These are phyloP conservation scores for Coemansia sp. DNA, from an alignment of 192 early-diverging fungal species.

Conservation along the genomic window DNA sequence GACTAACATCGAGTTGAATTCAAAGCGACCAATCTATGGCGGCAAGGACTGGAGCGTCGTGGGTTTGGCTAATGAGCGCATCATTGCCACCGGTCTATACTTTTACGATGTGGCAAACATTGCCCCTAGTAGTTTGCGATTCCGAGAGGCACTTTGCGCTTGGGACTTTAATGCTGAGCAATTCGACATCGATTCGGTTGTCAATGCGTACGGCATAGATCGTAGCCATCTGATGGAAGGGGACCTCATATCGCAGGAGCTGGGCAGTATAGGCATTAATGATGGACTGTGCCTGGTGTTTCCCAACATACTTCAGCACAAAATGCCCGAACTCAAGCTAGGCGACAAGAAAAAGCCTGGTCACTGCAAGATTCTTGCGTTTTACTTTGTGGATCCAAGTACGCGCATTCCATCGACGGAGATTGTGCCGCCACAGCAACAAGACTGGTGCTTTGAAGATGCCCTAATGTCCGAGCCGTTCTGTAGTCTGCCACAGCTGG, in stretches of 20 bases:
- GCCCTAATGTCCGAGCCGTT: background rate
- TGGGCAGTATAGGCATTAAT: constrained; percentile 48
- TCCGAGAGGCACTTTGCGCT: constrained; percentile 40
- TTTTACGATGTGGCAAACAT: constrained; percentile 72
- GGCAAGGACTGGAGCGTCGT: constrained; percentile 72
- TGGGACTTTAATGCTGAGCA: background rate
- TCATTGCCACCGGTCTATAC: constrained; percentile 70
- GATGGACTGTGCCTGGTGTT: constrained; percentile 66
- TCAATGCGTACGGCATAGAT: constrained; percentile 27
- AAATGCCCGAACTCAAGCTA: constrained; percentile 60
- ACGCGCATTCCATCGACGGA: constrained; percentile 55
- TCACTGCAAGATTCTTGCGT: constrained; percentile 63
- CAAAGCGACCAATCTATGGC: constrained; percentile 57
- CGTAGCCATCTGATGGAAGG: constrained; percentile 11
- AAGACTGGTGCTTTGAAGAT: constrained; percentile 35
- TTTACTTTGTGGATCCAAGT: constrained; percentile 70
- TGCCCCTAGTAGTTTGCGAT: constrained; percentile 55
- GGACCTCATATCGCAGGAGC: constrained; percentile 24
- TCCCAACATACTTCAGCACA: constrained; percentile 70
- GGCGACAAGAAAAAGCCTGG: constrained; percentile 60
- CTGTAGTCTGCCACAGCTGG: constrained; percentile 10
- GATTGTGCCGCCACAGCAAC: constrained; percentile 65
- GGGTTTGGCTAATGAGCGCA: constrained; percentile 36
- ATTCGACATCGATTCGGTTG: background rate
- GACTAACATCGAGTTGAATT: constrained; percentile 64